Conservation (phyloP, 164 flowering plant species). For the Hamamelis virginiana region DNA sequence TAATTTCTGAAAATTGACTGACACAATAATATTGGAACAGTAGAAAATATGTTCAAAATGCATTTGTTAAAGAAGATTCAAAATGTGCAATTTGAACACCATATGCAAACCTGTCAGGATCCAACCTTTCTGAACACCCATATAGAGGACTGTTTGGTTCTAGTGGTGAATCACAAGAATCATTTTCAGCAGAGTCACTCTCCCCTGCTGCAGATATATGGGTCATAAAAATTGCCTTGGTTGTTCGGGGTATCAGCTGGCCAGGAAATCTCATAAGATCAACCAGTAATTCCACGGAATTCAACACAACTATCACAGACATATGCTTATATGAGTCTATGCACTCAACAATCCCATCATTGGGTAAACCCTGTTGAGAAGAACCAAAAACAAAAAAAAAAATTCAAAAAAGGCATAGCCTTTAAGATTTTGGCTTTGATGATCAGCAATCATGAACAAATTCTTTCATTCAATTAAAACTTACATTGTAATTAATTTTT, state of each 20-base stretch:
- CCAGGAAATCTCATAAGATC: slow-evolving; percentile 98
- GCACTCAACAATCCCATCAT: slow-evolving; percentile 60
- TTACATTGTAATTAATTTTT: background rate
- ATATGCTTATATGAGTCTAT: slow-evolving; percentile 82
- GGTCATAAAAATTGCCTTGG: slow-evolving; percentile 76
- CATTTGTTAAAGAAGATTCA: background rate
- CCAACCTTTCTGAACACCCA: slow-evolving; percentile 71
- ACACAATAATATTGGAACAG: no score
- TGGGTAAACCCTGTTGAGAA: slow-evolving; percentile 69
- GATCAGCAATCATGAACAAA: background rate
- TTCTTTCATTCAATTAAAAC: background rate
- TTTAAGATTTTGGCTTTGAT: background rate
- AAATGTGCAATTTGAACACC: background rate
- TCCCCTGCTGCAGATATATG: slow-evolving; percentile 94
- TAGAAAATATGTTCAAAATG: background rate
- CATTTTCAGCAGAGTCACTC: slow-evolving; percentile 99
- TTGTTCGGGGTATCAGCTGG: slow-evolving; percentile 79
- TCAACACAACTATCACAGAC: slow-evolving; percentile 85
- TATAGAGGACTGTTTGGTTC: slow-evolving; percentile 97
- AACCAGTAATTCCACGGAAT: slow-evolving; percentile 84
- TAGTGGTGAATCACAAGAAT: slow-evolving; percentile 97
- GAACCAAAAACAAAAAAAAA: no score
- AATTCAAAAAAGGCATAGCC: background rate
- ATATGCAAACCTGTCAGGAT: slow-evolving; percentile 62
- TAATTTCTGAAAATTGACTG: background rate